Evolutionary conservation across 2,329 filamentous ascomycete genomes (phyloP).

Genomic region (Bertia moriformis): DNA sequence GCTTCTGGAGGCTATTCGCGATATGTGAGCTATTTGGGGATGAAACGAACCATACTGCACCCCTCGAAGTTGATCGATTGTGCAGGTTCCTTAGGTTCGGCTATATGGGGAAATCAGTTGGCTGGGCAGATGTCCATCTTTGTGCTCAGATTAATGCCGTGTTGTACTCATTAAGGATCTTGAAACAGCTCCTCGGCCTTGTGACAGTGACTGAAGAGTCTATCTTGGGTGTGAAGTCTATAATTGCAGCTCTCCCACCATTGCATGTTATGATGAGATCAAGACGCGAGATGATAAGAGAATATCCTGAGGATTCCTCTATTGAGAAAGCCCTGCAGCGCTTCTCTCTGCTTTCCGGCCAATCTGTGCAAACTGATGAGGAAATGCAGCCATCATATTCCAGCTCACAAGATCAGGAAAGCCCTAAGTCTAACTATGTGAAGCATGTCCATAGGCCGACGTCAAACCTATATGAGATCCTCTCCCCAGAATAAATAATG

Average conservation of each 20-base stretch:
- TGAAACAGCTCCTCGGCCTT: background rate
- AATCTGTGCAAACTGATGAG: no score
- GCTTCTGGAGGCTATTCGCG: background rate
- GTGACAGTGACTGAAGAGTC: background rate
- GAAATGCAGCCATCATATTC: no score
- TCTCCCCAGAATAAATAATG: no score
- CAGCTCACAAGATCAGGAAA: no score
- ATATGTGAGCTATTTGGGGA: background rate
- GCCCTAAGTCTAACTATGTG: no score
- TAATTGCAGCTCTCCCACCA: background rate
- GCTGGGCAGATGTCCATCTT: background rate
- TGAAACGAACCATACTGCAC: background rate
- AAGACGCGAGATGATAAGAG: background rate
- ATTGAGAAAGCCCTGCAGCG: no score
- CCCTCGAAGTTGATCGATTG: background rate
- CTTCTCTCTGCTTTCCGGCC: no score
- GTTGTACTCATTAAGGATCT: background rate
- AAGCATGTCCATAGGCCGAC: no score
- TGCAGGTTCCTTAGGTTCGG: background rate
- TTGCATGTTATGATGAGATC: background rate
- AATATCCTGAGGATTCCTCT: no score
- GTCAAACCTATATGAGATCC: no score
- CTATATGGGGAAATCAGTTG: background rate
- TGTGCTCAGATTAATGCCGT: background rate
- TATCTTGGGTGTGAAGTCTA: background rate